Evolutionary conservation across 176 grass and related monocot species (phyloP).

Genomic region (Miscanthus lutarioriparius): DNA sequence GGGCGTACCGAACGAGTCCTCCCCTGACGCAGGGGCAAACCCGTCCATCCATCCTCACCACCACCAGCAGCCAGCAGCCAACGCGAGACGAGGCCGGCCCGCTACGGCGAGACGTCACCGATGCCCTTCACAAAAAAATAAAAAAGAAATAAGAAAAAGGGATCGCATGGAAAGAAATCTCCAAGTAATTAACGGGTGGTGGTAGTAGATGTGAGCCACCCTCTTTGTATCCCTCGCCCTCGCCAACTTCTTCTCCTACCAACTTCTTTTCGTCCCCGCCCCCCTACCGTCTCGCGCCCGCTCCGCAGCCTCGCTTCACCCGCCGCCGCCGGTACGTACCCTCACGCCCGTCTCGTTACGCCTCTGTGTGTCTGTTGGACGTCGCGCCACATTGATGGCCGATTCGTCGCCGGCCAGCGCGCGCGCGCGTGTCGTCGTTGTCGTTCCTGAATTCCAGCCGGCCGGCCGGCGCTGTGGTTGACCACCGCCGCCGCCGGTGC

Average conservation of each 20-base stretch:
- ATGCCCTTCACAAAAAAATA: constrained; percentile 46
- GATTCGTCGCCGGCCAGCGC: background rate
- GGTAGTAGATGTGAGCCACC: constrained; percentile 64
- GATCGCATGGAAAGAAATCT: background rate
- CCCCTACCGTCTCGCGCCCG: constrained; percentile 12
- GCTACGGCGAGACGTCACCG: constrained; percentile 35
- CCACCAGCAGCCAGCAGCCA: constrained; percentile 18
- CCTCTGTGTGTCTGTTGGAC: background rate
- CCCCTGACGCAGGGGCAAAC: background rate
- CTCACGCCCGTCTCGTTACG: background rate
- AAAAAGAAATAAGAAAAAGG: background rate
- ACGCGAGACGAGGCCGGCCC: background rate
- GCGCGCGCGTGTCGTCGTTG: background rate
- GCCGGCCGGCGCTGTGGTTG: background rate
- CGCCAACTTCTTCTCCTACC: constrained; percentile 59
- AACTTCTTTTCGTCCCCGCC: constrained; percentile 44
- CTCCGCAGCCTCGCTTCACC: background rate
- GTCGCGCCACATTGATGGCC: constrained; percentile 30
- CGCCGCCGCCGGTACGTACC: constrained; percentile 35
- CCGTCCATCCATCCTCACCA: background rate
- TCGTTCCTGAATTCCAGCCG: constrained; percentile 6
- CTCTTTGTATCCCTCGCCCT: constrained; percentile 70
- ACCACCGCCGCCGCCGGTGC: background rate
- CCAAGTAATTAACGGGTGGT: constrained; percentile 45
- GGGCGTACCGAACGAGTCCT: background rate